Evolutionary conservation across 345 rosid species (phyloP).

Genomic region (Corchorus olitorius): DNA sequence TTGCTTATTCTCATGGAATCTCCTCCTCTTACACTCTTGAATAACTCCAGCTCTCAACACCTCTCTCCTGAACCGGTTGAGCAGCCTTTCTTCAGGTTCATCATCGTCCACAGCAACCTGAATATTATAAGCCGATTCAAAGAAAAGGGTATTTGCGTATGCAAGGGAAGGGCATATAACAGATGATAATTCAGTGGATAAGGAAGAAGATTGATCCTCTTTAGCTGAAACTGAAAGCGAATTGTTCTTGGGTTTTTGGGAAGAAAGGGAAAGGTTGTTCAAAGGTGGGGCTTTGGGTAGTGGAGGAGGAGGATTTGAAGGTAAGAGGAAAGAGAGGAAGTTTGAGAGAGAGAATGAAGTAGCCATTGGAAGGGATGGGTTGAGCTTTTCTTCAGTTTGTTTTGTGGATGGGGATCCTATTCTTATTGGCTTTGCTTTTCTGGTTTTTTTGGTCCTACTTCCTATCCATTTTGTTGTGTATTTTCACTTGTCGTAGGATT

Average conservation of each 20-base stretch:
- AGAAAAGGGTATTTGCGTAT: constrained; percentile 69
- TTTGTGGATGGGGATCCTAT: constrained; percentile 34
- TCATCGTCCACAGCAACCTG: constrained; percentile 71
- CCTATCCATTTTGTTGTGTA: constrained; percentile 12
- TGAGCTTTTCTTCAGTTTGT: constrained; percentile 13
- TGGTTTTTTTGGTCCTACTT: neutral
- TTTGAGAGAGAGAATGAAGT: constrained; percentile 58
- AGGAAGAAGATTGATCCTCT: constrained; percentile 22
- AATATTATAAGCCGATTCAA: constrained; percentile 66
- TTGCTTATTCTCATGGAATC: constrained; percentile 65
- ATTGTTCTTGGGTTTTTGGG: constrained; percentile 34
- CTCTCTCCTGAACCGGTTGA: constrained; percentile 71
- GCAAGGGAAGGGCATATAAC: constrained; percentile 76
- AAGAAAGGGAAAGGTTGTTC: constrained; percentile 28
- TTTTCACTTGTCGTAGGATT: constrained; percentile 20
- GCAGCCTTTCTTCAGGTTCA: constrained; percentile 74
- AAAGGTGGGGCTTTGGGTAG: constrained; percentile 32
- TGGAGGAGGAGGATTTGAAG: constrained; percentile 47
- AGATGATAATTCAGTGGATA: constrained; percentile 53
- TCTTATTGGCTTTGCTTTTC: constrained; percentile 16
- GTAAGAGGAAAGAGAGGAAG: constrained; percentile 63
- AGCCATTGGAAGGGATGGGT: constrained; percentile 50
- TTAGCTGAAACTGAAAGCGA: constrained; percentile 34
- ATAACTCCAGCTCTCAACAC: constrained; percentile 80
- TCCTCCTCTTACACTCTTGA: constrained; percentile 72